Evolutionary conservation across 1,284 basidiomycete species (phyloP).

Genomic region (Tilletia caries): DNA sequence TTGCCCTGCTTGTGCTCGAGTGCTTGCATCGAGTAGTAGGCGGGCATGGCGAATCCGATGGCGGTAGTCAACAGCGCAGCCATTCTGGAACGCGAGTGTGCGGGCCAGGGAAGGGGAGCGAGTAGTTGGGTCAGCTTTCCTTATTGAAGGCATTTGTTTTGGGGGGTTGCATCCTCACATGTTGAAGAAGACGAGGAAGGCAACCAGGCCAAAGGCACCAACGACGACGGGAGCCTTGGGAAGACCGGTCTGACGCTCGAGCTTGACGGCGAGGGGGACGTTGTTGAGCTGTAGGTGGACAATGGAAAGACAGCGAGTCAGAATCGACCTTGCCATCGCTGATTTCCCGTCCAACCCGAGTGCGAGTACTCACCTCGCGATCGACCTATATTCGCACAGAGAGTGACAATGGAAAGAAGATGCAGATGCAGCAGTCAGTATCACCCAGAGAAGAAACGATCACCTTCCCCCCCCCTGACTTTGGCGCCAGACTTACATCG

Average conservation of each 20-base stretch:
- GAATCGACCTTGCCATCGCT: neutral
- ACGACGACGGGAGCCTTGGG: constrained; percentile 92
- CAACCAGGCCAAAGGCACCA: constrained; percentile 64
- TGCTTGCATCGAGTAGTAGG: constrained; percentile 53
- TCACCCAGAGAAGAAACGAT: too few relatives aligned
- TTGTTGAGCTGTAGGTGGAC: constrained; percentile 68
- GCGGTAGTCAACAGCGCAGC: constrained; percentile 53
- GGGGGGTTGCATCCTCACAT: too few relatives aligned
- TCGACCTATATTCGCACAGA: constrained; percentile 67
- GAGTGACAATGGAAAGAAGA: neutral
- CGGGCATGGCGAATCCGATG: constrained; percentile 50
- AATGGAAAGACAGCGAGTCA: constrained; percentile 7
- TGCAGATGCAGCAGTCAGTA: too few relatives aligned
- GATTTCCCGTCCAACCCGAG: neutral
- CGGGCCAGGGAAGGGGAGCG: too few relatives aligned
- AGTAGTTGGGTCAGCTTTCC: too few relatives aligned
- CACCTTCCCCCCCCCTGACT: neutral
- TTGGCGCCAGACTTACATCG: neutral
- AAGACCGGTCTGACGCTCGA: constrained; percentile 85
- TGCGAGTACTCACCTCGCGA: constrained; percentile 70
- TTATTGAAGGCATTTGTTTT: neutral
- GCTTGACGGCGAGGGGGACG: constrained; percentile 65
- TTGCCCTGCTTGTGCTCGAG: constrained; percentile 33
- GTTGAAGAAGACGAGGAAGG: constrained; percentile 55
- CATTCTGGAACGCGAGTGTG: too few relatives aligned